phyloP scores from a whole-genome alignment of 108 stramenopile species.

The Asterionellopsis glacialis region DNA sequence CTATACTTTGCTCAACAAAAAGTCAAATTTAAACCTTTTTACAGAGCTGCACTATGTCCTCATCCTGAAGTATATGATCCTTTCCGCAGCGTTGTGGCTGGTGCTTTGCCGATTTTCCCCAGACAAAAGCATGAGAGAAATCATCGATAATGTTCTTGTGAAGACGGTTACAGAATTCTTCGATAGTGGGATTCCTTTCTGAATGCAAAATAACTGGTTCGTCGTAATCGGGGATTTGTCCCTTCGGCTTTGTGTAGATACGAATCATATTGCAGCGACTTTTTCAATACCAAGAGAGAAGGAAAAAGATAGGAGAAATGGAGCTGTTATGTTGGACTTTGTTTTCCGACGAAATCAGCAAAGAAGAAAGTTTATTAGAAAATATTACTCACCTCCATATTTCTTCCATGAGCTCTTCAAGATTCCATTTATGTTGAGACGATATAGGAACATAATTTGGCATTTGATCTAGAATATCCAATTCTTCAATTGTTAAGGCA shows the following conservation, averaged over 20 bases:
- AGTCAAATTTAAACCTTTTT: no score
- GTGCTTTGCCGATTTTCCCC: slow-evolving; percentile 89
- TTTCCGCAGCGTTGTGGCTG: slow-evolving; percentile 97
- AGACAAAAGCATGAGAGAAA: slow-evolving; percentile 95
- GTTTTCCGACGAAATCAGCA: no score
- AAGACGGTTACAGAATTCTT: slow-evolving; percentile 96
- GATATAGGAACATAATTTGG: slow-evolving; percentile 97
- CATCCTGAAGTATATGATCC: slow-evolving; percentile 92
- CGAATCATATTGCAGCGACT: slow-evolving; percentile 67
- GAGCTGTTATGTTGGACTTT: no score
- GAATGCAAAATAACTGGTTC: slow-evolving; percentile 97
- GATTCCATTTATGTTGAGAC: slow-evolving; percentile 91
- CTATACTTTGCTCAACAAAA: no score
- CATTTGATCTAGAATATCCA: slow-evolving; percentile 95
- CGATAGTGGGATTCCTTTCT: slow-evolving; percentile 85
- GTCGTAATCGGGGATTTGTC: slow-evolving; percentile 96
- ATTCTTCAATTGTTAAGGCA: slow-evolving; percentile 92
- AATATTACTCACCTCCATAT: slow-evolving; percentile 67
- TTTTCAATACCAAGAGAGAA: background rate
- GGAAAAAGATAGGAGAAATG: background rate
- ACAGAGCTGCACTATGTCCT: slow-evolving; percentile 65
- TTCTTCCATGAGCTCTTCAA: slow-evolving; percentile 92
- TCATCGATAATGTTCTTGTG: slow-evolving; percentile 74
- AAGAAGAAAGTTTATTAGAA: background rate
- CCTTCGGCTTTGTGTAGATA: slow-evolving; percentile 99